Percentiles rank a stretch among this genome's conserved stretches.
Evolutionary conservation across 75 land plant genomes (phyloP).

Genomic region (Cryptomeria japonica): DNA sequence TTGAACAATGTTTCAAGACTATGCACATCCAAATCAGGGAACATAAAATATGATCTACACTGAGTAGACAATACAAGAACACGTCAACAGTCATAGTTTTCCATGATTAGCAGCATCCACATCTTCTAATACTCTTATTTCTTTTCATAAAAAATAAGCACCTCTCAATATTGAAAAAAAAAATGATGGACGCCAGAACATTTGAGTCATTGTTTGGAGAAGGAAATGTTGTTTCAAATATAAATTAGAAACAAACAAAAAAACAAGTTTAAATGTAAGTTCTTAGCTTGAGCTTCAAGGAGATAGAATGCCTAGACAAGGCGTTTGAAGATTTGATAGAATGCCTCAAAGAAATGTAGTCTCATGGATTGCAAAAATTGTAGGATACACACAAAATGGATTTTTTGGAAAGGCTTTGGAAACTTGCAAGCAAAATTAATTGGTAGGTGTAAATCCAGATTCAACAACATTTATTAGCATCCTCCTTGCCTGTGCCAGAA

Average conservation of each 20-base stretch:
- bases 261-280: no score
- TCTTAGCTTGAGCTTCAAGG: no score
- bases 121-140: not conserved
- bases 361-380: no score
- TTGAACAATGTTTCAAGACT: constrained; percentile 54
- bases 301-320: no score
- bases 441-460: no score
- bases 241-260: not conserved
- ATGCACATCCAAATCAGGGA: constrained; percentile 78
- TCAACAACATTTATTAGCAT: no score
- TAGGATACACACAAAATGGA: no score
- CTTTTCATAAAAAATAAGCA: not conserved
- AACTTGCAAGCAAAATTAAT: no score
- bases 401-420: no score
- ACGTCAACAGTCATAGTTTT: not conserved
- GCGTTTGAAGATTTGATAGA: no score
- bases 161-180: not conserved
- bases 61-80: constrained; percentile 23
- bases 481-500: no score
- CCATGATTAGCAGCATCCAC: not conserved
- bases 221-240: not conserved
- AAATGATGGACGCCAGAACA: not conserved
- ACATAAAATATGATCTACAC: constrained; percentile 99
- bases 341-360: no score
- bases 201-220: not conserved